Conservation (phyloP, 768 basidiomycete genomes). For the Leccinum ochraceum region DNA sequence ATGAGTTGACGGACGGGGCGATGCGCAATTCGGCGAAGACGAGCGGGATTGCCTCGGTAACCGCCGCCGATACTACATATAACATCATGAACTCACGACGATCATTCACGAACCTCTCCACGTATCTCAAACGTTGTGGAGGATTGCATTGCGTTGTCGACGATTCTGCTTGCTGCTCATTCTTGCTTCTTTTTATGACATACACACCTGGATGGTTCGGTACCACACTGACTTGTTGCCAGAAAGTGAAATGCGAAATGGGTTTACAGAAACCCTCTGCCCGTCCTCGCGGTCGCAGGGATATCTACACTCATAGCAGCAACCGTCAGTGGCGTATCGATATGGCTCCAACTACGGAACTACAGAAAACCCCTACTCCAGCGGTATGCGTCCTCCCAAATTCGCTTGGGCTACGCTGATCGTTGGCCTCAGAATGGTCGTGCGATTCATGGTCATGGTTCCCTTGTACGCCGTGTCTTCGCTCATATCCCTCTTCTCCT, state of each 20-base stretch:
- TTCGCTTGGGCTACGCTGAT: not conserved
- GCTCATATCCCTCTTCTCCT: constrained; percentile 88
- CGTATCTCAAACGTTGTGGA: not conserved
- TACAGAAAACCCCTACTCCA: constrained; percentile 83
- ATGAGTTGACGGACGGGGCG: not conserved
- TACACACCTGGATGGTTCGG: not conserved
- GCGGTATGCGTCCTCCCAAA: constrained; percentile 45
- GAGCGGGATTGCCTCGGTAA: not conserved
- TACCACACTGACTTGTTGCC: not conserved
- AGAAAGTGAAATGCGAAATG: not conserved
- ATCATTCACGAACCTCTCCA: not conserved
- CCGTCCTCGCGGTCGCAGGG: constrained; percentile 54
- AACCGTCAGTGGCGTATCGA: constrained; percentile 68
- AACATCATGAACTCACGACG: not conserved
- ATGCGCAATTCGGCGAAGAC: not conserved
- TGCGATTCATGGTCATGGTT: constrained; percentile 97
- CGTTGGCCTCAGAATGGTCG: constrained; percentile 65
- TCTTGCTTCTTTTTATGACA: not conserved
- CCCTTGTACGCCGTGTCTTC: constrained; percentile 91
- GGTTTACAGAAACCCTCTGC: not conserved
- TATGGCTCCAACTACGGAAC: constrained; percentile 80
- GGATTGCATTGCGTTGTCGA: not conserved
- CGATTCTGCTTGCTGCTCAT: not conserved
- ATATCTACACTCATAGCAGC: constrained; percentile 70
- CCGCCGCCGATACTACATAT: not conserved